phyloP scores from a whole-genome alignment of 148 eudicot species.

The Beta vulgaris region DNA sequence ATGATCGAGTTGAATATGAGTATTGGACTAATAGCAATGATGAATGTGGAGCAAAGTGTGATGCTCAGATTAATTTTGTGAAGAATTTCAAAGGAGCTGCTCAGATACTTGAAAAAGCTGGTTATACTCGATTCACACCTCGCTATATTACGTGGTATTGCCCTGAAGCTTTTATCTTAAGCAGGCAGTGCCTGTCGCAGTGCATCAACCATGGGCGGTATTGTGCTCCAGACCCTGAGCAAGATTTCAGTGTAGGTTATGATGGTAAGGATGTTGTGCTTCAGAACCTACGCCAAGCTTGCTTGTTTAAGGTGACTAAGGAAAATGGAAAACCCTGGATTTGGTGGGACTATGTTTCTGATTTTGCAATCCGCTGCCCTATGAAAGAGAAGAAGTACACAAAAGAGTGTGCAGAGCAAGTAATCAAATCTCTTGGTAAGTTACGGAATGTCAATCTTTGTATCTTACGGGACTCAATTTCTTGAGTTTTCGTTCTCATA shows the following conservation, averaged over 20 bases:
- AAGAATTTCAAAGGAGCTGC: constrained; percentile 87
- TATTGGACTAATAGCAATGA: constrained; percentile 97
- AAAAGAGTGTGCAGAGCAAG: constrained; percentile 74
- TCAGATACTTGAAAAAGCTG: constrained; percentile 79
- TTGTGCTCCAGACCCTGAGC: constrained; percentile 97
- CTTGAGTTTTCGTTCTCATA: neutral
- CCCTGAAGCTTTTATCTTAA: constrained; percentile 73
- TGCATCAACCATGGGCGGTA: constrained; percentile 92
- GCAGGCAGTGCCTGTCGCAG: constrained; percentile 88
- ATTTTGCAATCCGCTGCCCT: constrained; percentile 89
- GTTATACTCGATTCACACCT: constrained; percentile 83
- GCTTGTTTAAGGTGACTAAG: constrained; percentile 80
- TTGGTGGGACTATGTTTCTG: constrained; percentile 99
- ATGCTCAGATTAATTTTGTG: constrained; percentile 73
- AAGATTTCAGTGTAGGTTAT: constrained; percentile 78
- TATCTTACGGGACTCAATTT: neutral
- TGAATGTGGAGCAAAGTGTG: constrained; percentile 92
- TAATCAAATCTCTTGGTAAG: constrained; percentile 83
- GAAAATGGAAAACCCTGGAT: constrained; percentile 89
- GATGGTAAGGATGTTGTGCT: constrained; percentile 92
- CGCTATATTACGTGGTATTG: constrained; percentile 97
- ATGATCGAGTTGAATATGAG: constrained; percentile 93
- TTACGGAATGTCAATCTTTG: neutral
- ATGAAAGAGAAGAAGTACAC: constrained; percentile 79
- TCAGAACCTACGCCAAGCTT: constrained; percentile 87